Conservation (phyloP, 768 basidiomycete species). For the Hygrocybe coccinea region DNA sequence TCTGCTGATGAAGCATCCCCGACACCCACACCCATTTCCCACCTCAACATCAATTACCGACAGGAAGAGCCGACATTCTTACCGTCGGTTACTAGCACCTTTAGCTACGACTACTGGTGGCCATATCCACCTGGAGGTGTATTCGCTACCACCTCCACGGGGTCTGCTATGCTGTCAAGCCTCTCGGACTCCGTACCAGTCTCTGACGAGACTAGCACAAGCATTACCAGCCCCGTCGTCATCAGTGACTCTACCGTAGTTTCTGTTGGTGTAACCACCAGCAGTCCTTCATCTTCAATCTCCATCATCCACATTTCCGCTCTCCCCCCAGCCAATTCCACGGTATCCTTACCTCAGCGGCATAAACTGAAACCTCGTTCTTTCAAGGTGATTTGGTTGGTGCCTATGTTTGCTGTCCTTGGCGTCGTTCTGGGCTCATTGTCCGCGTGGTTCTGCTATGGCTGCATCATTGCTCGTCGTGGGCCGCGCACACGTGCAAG, state of each 20-base stretch:
- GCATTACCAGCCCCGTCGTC: not conserved
- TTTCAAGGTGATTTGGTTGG: conserved; percentile 15
- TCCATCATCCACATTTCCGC: conserved; percentile 32
- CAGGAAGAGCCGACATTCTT: conserved; percentile 2
- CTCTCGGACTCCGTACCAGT: not conserved
- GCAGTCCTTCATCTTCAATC: conserved; percentile 4
- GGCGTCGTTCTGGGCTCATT: conserved; percentile 30
- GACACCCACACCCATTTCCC: not conserved
- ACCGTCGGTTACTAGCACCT: conserved; percentile 14
- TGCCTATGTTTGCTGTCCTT: conserved; percentile 30
- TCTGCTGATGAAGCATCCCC: not conserved
- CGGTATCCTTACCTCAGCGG: conserved; percentile 7
- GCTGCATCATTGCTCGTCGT: conserved; percentile 24
- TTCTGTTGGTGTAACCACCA: conserved; percentile 3
- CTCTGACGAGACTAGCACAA: not conserved
- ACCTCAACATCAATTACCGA: conserved; percentile 5
- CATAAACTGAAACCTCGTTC: conserved; percentile 11
- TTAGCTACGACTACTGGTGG: conserved; percentile 36
- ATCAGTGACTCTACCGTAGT: not conserved
- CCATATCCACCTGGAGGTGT: conserved; percentile 31
- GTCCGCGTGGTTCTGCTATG: conserved; percentile 34
- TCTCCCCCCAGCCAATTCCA: conserved; percentile 23
- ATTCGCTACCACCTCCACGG: conserved; percentile 12
- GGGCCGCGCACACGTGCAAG: conserved; percentile 2
- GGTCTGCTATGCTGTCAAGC: not conserved